Base-by-base conservation (phyloP, 2,329 filamentous ascomycete species). In the Pestalotiopsis sp. region DNA sequence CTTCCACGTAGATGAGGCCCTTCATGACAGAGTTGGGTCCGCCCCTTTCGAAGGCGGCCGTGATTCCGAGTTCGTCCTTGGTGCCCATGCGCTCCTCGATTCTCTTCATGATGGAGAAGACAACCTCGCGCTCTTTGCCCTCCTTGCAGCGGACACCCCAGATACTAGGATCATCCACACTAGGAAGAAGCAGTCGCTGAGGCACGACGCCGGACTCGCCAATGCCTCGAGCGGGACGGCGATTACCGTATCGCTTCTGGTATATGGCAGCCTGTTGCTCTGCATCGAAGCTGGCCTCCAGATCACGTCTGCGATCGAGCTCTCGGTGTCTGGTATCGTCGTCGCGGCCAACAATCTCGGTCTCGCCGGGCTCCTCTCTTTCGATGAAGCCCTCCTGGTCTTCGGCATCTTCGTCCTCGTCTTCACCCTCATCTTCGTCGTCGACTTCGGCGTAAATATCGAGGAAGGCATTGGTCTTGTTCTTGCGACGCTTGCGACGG, bases 381-480 rank as follows among this genome's bases (percentile, higher is more conserved):
- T 94, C 93, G 78, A 94, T 94, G 78, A 96, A 94, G 73, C 93
- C 92, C 68, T 94, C 94, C 66, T 91, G 90, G 73, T 92, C 94
- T 74, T 94, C 91, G 69, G 93, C 90, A 67, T 97, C 94, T 74
- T 97, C 94, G 74, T 98, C 95, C 65, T 97, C 94, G 72, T 97
- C 94, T 70, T 93, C 93, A 73, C 89, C 91, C 73, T 94, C 93
- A 75, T 97, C 94, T 75, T 97, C 94, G 72, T 97, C 96, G 77
- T 98, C 96, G 74, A 99, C 96, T 83, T 98, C 96, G 79, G 96
- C 96, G 86, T 99, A 96, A 77, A 95, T 93, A 90, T 99, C 96
- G 83, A 99, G 91, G 89, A 98, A 98, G 76, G 92, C 91, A 75
- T 93, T 93, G 72, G 93, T 90, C 72, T 88, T 88, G 72, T 92